Base-by-base conservation (phyloP, 192 early-diverging fungal species). In the Linnemannia elongata region DNA sequence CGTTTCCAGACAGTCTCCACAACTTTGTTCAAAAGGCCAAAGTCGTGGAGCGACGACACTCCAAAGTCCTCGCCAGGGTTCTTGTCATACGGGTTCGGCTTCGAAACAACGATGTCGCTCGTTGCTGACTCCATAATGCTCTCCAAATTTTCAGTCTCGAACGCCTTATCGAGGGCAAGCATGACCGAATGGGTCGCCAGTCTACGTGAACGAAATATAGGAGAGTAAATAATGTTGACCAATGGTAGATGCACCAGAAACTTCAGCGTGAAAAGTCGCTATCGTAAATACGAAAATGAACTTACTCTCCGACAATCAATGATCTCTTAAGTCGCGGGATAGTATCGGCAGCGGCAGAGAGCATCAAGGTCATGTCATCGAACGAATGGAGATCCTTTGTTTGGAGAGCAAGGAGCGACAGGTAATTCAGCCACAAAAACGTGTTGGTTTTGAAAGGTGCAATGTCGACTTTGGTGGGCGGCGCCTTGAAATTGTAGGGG, bases 361-460 rank as follows among this genome's bases (percentile, higher is more conserved):
- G 74, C 12, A 71, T 79, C 12, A 36, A 13, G 7, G 77, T 70
- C n/a, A 87, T 39, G 17, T 81, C 47, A n/a, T 30, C 27, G 35
- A 55, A 30, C 3, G 71, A 74, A 35, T 45, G 55, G 66, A 45
- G 12, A 17, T 44, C 27, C 24, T 41, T n/a, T 0, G 76, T 52
- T 15, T 47, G 70, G 44, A 87, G 57, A 27, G 80, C 79, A 63
- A 87, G 49, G 8, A 87, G 36, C 17, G 79, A 87, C 35, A 87
- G 30, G 52, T 81, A 87, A 44, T 87, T 87, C 38, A 87, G 69
- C 85, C 85, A 87, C n/a, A 87, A n/a, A 52, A 87, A 87, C 13
- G 75, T 52, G 44, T 81, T 70, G 20, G 75, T 74, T 63, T 39
- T 81, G 79, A 44, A 74, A 20, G 45, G 6, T 0, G 47, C 38